phyloP scores from a whole-genome alignment of 805 yeast species.

The Nakazawaea wickerhamii region DNA sequence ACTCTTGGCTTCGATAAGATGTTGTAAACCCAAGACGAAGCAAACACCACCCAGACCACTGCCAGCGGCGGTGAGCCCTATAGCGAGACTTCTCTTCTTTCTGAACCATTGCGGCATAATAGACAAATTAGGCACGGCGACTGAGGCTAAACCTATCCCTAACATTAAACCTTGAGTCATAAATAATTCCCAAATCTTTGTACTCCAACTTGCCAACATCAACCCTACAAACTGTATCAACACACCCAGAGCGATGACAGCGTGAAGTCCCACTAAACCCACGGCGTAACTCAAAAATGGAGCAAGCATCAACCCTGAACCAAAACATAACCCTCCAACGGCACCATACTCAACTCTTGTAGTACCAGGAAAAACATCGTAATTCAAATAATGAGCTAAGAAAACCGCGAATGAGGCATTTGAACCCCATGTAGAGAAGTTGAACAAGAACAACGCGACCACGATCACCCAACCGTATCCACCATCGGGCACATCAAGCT shows the following conservation, averaged over 20 bases:
- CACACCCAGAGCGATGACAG: conserved; percentile 42
- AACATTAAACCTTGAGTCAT: conserved; percentile 63
- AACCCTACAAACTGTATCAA: conserved; percentile 47
- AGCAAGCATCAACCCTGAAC: conserved; percentile 42
- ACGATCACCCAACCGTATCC: conserved; percentile 68
- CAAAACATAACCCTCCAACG: conserved; percentile 65
- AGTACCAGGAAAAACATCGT: conserved; percentile 49
- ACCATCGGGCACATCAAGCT: conserved; percentile 45
- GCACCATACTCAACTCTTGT: conserved; percentile 54
- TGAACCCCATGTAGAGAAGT: conserved; percentile 69
- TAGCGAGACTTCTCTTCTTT: conserved; percentile 52
- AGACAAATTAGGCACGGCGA: conserved; percentile 54
- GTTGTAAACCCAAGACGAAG: conserved; percentile 44
- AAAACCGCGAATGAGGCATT: conserved; percentile 64
- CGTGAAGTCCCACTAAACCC: conserved; percentile 38
- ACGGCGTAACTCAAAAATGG: conserved; percentile 43
- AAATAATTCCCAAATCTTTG: conserved; percentile 58
- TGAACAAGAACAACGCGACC: conserved; percentile 42
- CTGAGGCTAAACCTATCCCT: conserved; percentile 52
- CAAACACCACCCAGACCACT: conserved; percentile 49
- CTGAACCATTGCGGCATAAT: conserved; percentile 68
- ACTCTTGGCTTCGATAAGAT: conserved; percentile 29
- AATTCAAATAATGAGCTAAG: conserved; percentile 48
- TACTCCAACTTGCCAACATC: conserved; percentile 55
- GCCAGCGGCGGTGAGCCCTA: conserved; percentile 44